Evolutionary conservation across 768 basidiomycete species (phyloP).

Genomic region (Ramaria sp.): DNA sequence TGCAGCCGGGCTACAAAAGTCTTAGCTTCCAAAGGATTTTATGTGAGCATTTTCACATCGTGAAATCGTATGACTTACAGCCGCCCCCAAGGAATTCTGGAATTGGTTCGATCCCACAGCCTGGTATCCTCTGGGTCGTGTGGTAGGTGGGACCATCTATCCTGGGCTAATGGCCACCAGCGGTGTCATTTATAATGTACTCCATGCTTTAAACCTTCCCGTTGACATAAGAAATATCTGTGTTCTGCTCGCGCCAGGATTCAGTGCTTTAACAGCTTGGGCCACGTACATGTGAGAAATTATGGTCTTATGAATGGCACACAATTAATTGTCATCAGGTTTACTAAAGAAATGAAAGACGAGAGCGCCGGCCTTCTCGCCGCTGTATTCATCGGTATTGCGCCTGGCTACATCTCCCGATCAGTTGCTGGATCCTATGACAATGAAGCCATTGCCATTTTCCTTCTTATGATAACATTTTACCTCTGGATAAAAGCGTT

Average conservation of each 20-base stretch:
- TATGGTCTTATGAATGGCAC: background rate
- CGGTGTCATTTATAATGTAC: slow-evolving; percentile 89
- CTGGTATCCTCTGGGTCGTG: slow-evolving; percentile 98
- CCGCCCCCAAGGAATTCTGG: slow-evolving; percentile 80
- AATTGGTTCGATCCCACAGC: slow-evolving; percentile 99
- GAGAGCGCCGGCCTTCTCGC: slow-evolving; percentile 93
- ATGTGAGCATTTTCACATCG: slow-evolving; percentile 43
- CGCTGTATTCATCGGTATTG: slow-evolving; percentile 96
- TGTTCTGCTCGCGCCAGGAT: slow-evolving; percentile 93
- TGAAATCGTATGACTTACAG: slow-evolving; percentile 6
- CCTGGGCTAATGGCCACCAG: slow-evolving; percentile 98
- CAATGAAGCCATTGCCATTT: slow-evolving; percentile 99
- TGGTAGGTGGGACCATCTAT: slow-evolving; percentile 97
- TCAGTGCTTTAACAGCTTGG: slow-evolving; percentile 94
- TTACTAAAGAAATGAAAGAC: slow-evolving; percentile 94
- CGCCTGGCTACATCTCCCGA: slow-evolving; percentile 96
- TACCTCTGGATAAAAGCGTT: slow-evolving; percentile 95
- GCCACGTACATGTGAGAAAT: slow-evolving; percentile 80
- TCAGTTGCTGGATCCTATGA: slow-evolving; percentile 99
- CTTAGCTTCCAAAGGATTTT: slow-evolving; percentile 87
- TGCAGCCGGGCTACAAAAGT: slow-evolving; percentile 85
- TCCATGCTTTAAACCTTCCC: slow-evolving; percentile 82
- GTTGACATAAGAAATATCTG: slow-evolving; percentile 97
- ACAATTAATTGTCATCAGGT: slow-evolving; percentile 35
- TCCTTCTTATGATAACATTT: slow-evolving; percentile 99